Evolutionary conservation across 2,329 filamentous ascomycete species (phyloP).

Genomic region (Claviceps pazoutovae): DNA sequence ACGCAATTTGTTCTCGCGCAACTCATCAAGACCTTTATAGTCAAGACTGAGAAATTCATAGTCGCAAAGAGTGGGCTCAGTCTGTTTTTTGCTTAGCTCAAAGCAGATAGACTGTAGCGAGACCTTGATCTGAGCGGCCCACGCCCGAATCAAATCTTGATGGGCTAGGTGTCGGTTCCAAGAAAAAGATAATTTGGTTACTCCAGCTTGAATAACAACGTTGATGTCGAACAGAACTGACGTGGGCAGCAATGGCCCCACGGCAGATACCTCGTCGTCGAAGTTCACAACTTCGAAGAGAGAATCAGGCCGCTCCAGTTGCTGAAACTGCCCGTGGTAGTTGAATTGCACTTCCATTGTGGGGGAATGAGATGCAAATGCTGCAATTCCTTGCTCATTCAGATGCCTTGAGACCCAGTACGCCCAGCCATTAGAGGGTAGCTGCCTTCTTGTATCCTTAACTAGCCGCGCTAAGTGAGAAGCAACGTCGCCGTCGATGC

Average conservation of each 20-base stretch:
- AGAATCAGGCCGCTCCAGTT: conserved; percentile 6
- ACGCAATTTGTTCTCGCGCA: conserved; percentile 5
- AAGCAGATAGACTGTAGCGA: background rate
- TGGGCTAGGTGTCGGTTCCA: conserved; percentile 2
- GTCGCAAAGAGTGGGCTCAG: conserved; percentile 1
- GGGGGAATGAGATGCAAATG: conserved; percentile 1
- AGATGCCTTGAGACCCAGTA: conserved; percentile 1
- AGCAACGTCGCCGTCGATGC: background rate
- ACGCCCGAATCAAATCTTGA: background rate
- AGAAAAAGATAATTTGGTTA: background rate
- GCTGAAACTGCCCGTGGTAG: conserved; percentile 8
- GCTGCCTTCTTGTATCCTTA: conserved; percentile 1
- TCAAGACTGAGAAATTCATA: conserved; percentile 2
- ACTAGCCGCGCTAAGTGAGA: background rate
- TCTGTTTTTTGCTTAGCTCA: background rate
- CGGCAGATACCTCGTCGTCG: background rate
- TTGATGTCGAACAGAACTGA: conserved; percentile 3
- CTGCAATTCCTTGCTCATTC: background rate
- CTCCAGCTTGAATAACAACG: background rate
- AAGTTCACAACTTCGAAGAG: conserved; percentile 8
- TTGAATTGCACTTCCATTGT: conserved; percentile 7
- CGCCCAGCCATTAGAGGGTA: conserved; percentile 2
- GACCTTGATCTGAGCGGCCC: background rate
- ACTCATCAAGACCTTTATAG: conserved; percentile 5
- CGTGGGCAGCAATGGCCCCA: background rate